These are phyloP conservation scores for Mrakia gelida DNA, from an alignment of 768 basidiomycete species.

Conservation along the genomic window DNA sequence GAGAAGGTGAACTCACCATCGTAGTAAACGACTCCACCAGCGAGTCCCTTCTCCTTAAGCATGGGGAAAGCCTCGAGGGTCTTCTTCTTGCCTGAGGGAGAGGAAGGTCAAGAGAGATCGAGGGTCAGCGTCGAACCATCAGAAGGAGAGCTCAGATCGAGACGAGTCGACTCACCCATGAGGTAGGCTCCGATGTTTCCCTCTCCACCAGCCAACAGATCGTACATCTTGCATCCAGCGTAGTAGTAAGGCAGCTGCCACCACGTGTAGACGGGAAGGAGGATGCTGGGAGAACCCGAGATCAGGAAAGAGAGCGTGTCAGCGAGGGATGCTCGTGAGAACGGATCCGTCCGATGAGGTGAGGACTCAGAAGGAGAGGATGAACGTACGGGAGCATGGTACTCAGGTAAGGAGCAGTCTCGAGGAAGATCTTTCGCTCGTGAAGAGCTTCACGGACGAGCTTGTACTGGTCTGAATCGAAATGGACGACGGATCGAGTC, in stretches of 20 bases:
- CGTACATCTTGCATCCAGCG: constrained; percentile 93
- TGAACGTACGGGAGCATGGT: constrained; percentile 66
- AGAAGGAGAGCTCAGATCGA: no score
- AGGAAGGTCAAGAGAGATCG: background rate
- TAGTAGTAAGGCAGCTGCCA: constrained; percentile 98
- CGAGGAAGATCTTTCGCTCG: constrained; percentile 86
- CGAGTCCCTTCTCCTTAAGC: constrained; percentile 85
- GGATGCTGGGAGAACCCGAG: constrained; percentile 54
- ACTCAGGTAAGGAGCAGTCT: constrained; percentile 90
- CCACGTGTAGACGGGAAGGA: constrained; percentile 94
- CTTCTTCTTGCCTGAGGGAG: constrained; percentile 63
- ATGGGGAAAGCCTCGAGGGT: constrained; percentile 93
- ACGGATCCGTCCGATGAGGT: background rate
- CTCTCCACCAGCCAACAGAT: constrained; percentile 86
- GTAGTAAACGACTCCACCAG: constrained; percentile 94
- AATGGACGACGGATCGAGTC: background rate
- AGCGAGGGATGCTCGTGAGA: background rate
- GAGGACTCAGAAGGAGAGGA: background rate
- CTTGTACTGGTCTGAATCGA: constrained; percentile 51
- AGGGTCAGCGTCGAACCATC: background rate
- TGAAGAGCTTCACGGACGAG: constrained; percentile 92
- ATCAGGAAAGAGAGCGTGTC: constrained; percentile 1
- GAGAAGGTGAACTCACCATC: constrained; percentile 59
- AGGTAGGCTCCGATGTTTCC: constrained; percentile 63
- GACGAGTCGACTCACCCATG: constrained; percentile 50